Conservation (phyloP, 2,329 filamentous ascomycete genomes). For the Ophiostoma himal-ulmi region DNA sequence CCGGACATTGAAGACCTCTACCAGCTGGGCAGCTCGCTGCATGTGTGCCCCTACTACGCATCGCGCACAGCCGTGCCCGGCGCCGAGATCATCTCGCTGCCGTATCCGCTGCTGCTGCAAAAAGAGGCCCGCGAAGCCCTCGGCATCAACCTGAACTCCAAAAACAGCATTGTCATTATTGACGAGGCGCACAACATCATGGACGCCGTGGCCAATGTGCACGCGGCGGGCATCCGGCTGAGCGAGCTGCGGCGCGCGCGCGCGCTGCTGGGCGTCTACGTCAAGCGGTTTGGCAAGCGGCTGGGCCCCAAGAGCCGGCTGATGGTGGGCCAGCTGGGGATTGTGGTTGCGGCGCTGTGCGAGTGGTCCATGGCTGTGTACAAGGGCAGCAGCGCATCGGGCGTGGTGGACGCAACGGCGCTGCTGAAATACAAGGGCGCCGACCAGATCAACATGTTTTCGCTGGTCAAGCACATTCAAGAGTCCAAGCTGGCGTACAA, state of each 20-base stretch:
- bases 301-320: constrained; percentile 87
- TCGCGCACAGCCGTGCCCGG: constrained; percentile 75
- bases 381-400: constrained; percentile 30
- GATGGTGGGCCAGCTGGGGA: constrained; percentile 81
- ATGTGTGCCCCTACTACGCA: constrained; percentile 94
- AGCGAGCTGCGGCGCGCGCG: constrained; percentile 67
- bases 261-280: constrained; percentile 71
- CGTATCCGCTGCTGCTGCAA: constrained; percentile 85
- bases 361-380: constrained; percentile 56
- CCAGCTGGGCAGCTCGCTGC: constrained; percentile 67
- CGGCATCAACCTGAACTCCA: constrained; percentile 67
- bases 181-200: constrained; percentile 98
- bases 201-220: constrained; percentile 83
- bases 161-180: constrained; percentile 80
- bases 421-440: constrained; percentile 78
- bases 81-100: constrained; percentile 85
- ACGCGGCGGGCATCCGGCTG: constrained; percentile 71
- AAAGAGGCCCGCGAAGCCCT: constrained; percentile 81
- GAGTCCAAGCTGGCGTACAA: constrained; percentile 92
- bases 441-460: constrained; percentile 92
- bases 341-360: constrained; percentile 72
- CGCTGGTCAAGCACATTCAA: constrained; percentile 79
- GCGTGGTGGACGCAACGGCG: constrained; percentile 62
- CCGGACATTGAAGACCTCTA: constrained; percentile 92
- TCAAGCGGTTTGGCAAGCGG: constrained; percentile 80